Conservation (phyloP, 805 yeast species). For the Metschnikowia santaceciliae region DNA sequence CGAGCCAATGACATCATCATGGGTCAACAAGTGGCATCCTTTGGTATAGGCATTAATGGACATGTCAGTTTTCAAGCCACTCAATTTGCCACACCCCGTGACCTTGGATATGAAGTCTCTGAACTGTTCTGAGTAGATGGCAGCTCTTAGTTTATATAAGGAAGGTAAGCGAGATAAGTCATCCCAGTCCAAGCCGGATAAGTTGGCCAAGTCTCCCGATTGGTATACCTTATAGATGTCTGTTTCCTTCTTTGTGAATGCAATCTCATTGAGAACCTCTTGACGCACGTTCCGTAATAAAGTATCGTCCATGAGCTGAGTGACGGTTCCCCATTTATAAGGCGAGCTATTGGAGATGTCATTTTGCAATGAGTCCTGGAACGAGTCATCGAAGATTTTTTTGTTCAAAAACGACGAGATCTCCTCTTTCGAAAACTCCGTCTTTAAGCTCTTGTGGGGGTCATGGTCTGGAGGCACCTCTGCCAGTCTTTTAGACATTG, state of each 20-base stretch:
- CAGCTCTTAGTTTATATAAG: conserved; percentile 74
- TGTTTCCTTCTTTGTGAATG: conserved; percentile 92
- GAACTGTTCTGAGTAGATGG: conserved; percentile 81
- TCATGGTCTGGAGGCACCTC: background rate
- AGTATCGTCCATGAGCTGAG: conserved; percentile 67
- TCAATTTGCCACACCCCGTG: conserved; percentile 82
- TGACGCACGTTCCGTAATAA: conserved; percentile 74
- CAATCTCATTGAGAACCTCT: conserved; percentile 79
- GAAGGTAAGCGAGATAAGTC: conserved; percentile 74
- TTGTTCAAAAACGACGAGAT: conserved; percentile 42
- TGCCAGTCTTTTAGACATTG: conserved; percentile 15
- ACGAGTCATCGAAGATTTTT: conserved; percentile 44
- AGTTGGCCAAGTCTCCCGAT: conserved; percentile 87
- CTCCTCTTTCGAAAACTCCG: conserved; percentile 28
- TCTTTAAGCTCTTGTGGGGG: conserved; percentile 6
- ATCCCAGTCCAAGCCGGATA: conserved; percentile 76
- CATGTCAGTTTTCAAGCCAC: conserved; percentile 91
- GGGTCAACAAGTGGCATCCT: conserved; percentile 91
- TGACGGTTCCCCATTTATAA: conserved; percentile 85
- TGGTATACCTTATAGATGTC: conserved; percentile 92
- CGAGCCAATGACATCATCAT: conserved; percentile 96
- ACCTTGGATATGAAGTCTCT: conserved; percentile 72
- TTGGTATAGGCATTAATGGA: conserved; percentile 86
- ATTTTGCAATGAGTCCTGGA: conserved; percentile 36
- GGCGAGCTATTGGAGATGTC: conserved; percentile 62